Evolutionary conservation across 805 yeast species (phyloP).

Genomic region (Saccharomyces cerevisiae): DNA sequence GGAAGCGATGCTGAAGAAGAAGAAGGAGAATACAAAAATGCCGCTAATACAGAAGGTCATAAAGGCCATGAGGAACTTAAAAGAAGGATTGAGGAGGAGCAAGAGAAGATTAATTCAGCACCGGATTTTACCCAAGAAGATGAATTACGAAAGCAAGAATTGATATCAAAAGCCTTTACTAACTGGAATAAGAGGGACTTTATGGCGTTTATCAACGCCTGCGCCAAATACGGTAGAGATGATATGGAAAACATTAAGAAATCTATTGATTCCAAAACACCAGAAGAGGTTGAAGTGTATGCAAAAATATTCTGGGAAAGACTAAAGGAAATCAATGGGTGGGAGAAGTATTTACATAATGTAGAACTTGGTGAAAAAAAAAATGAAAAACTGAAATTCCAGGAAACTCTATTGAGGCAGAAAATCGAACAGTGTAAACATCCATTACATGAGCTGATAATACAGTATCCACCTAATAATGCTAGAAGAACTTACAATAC

Average conservation of each 20-base stretch:
- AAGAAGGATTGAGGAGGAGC: constrained; percentile 32
- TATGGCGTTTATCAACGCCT: constrained; percentile 58
- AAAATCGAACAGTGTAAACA: constrained; percentile 48
- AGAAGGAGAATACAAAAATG: constrained; percentile 19
- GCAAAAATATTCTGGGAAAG: constrained; percentile 57
- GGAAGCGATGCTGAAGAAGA: constrained; percentile 41
- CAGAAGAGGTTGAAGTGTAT: constrained; percentile 53
- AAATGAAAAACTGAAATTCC: constrained; percentile 44
- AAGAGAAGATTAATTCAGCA: constrained; percentile 48
- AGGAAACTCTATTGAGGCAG: constrained; percentile 44
- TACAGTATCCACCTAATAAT: constrained; percentile 76
- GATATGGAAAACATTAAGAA: constrained; percentile 42
- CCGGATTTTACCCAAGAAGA: constrained; percentile 60
- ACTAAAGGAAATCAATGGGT: constrained; percentile 54
- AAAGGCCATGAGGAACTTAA: constrained; percentile 6
- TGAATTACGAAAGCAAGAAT: constrained; percentile 41
- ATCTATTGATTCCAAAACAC: constrained; percentile 48
- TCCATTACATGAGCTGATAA: constrained; percentile 54
- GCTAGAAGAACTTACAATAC: constrained; percentile 66
- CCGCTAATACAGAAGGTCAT: constrained; percentile 7
- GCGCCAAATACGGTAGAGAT: constrained; percentile 58
- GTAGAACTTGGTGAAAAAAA: constrained; percentile 70
- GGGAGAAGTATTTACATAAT: constrained; percentile 61
- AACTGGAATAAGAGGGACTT: constrained; percentile 72
- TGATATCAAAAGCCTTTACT: constrained; percentile 50